These are phyloP conservation scores for Aaosphaeria arxii DNA, from an alignment of 2,329 filamentous ascomycete species.

Conservation along the genomic window DNA sequence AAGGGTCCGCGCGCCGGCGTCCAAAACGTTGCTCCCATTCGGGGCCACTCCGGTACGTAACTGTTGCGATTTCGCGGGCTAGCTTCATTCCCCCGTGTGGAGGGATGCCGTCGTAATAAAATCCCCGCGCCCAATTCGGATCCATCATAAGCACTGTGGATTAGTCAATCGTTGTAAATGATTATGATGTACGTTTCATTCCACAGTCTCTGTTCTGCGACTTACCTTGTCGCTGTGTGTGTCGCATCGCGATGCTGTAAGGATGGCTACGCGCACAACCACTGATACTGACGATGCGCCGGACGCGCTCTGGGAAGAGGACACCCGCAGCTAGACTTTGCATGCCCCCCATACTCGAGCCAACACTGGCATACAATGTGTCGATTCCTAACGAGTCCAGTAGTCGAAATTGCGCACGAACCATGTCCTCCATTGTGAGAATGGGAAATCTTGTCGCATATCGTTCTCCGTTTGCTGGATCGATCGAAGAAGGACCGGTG, in stretches of 20 bases:
- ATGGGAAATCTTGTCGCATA: constrained; percentile 97
- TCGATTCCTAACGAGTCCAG: constrained; percentile 75
- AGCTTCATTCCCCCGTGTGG: constrained; percentile 98
- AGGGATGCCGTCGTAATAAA: constrained; percentile 79
- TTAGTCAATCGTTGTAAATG: neutral
- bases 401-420: constrained; percentile 87
- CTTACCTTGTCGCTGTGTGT: constrained; percentile 80
- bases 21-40: constrained; percentile 98
- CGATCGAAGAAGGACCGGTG: constrained; percentile 83
- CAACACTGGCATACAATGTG: constrained; percentile 86
- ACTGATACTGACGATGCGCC: constrained; percentile 81
- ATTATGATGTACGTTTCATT: too few relatives aligned
- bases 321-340: constrained; percentile 86
- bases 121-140: constrained; percentile 91
- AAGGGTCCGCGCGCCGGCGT: constrained; percentile 77
- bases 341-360: constrained; percentile 98
- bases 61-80: constrained; percentile 92
- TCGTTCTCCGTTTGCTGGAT: constrained; percentile 80
- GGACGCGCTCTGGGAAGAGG: constrained; percentile 77
- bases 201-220: neutral
- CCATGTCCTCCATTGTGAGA: constrained; percentile 95
- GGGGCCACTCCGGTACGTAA: constrained; percentile 92
- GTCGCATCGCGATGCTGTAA: constrained; percentile 97
- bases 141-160: constrained; percentile 89
- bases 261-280: constrained; percentile 93